Conservation (phyloP, 306 rosid genomes). For the Acacia confusa region DNA sequence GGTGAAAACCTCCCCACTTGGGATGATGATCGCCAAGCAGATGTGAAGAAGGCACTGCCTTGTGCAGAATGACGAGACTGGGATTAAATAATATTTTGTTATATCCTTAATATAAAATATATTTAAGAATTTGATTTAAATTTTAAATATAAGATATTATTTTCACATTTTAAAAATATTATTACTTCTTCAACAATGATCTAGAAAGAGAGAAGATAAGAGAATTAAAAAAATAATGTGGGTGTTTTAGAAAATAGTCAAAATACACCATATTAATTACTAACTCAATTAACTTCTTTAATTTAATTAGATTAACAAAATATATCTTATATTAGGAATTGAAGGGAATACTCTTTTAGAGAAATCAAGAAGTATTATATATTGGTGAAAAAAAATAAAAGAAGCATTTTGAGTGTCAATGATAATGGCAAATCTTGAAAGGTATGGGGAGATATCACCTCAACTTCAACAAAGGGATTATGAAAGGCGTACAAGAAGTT, state of each 20-base stretch:
- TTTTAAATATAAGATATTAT: too few species aligned
- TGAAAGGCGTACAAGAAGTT: not conserved
- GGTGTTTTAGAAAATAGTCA: too few species aligned
- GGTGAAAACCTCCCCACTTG: not conserved
- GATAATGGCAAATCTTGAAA: conserved; percentile 8
- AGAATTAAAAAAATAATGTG: too few species aligned
- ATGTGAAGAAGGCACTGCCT: not conserved
- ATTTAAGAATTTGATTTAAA: fast-evolving
- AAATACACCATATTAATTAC: too few species aligned
- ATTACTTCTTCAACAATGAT: too few species aligned
- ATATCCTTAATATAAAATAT: too few species aligned
- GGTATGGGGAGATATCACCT: not conserved
- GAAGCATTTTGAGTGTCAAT: not conserved
- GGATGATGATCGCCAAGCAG: not conserved
- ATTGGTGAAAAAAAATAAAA: not conserved
- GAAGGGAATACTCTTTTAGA: fast-evolving
- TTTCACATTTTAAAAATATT: too few species aligned
- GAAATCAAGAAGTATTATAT: not conserved
- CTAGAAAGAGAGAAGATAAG: fast-evolving
- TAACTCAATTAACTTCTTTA: too few species aligned
- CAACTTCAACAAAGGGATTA: conserved; percentile 1
- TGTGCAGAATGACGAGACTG: not conserved
- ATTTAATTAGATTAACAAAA: too few species aligned
- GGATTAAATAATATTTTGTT: too few species aligned
- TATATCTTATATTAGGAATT: too few species aligned